phyloP scores from a whole-genome alignment of 2,329 filamentous ascomycete species.

The Calonectria leucothoes region DNA sequence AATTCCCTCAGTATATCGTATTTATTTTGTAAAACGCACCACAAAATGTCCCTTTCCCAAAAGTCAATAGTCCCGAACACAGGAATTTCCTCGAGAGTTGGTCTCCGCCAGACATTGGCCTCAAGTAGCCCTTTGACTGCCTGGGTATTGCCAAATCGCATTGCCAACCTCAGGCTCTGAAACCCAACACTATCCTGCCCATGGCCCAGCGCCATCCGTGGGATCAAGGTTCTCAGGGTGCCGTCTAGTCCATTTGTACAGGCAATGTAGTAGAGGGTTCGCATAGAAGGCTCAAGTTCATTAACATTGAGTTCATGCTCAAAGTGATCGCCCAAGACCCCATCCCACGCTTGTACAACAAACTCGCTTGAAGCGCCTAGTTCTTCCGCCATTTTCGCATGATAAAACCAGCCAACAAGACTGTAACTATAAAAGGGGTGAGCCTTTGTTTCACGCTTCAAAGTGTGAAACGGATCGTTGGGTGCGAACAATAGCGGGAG shows the following conservation, averaged over 20 bases:
- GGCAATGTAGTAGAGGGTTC: not conserved
- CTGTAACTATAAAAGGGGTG: not conserved
- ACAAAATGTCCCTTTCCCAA: not conserved
- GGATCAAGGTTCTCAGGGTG: not conserved
- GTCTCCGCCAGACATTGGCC: not conserved
- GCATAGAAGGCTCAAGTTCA: not conserved
- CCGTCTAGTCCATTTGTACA: not conserved
- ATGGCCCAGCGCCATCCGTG: not conserved
- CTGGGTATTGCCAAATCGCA: not conserved
- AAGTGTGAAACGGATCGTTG: not conserved
- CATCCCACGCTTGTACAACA: not conserved
- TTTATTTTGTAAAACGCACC: not conserved
- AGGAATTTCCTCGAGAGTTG: not conserved
- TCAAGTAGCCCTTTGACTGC: not conserved
- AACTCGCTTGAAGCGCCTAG: not conserved
- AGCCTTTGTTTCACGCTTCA: not conserved
- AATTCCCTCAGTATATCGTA: not conserved
- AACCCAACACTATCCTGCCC: not conserved
- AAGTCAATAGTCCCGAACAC: not conserved
- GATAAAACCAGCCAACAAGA: not conserved
- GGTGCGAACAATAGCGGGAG: not conserved
- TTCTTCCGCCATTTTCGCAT: not conserved
- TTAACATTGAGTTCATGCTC: not conserved
- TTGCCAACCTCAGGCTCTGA: not conserved
- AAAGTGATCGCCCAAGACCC: not conserved